phyloP scores from a whole-genome alignment of 179 eudicot genomes.

The Beta corolliflora region DNA sequence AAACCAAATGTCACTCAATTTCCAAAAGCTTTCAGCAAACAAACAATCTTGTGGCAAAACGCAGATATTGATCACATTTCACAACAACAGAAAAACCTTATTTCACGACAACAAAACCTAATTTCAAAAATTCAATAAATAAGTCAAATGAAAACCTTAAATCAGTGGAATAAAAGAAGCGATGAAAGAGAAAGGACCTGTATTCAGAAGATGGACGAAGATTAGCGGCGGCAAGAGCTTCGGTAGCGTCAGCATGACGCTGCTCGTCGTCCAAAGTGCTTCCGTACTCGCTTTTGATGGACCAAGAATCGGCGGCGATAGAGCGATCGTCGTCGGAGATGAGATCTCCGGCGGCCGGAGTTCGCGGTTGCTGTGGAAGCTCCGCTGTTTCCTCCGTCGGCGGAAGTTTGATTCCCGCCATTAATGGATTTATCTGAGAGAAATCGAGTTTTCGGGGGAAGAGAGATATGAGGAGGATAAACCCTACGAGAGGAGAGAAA shows the following conservation, averaged over 20 bases:
- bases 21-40: background rate
- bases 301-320: slow-evolving; percentile 93
- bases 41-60: background rate
- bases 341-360: slow-evolving; percentile 58
- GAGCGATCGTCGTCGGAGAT: slow-evolving; percentile 97
- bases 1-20: background rate
- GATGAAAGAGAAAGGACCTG: slow-evolving; percentile 41
- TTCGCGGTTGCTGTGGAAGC: slow-evolving; percentile 41
- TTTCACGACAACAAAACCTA: background rate
- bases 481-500: slow-evolving; percentile 17
- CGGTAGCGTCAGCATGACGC: slow-evolving; percentile 95
- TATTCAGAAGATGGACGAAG: slow-evolving; percentile 78
- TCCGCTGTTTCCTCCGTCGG: slow-evolving; percentile 44
- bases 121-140: background rate
- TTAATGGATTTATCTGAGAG: background rate
- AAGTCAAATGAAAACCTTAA: background rate
- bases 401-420: slow-evolving; percentile 56
- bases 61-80: background rate
- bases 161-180: background rate
- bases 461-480: slow-evolving; percentile 12
- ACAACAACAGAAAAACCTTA: background rate
- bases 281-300: slow-evolving; percentile 94
- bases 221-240: slow-evolving; percentile 75
- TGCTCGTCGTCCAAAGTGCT: slow-evolving; percentile 94
- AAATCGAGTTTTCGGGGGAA: background rate